Base-by-base conservation (phyloP, 2,329 filamentous ascomycete species). In the Trichothecium sympodiale region DNA sequence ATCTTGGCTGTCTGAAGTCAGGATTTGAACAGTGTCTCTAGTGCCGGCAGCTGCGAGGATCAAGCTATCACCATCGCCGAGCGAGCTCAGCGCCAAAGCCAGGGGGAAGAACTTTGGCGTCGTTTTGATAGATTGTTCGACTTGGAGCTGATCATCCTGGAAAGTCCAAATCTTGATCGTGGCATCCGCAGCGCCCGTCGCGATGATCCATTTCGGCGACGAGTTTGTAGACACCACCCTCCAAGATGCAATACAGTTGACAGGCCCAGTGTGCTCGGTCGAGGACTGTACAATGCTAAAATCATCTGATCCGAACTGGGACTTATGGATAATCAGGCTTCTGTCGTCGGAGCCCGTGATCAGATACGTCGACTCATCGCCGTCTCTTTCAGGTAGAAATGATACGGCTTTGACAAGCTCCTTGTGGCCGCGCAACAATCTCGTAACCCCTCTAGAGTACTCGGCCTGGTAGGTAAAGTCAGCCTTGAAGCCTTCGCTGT, bases 21-120 rank as follows among this genome's bases (percentile, higher is more conserved):
- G 89, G 9, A 96, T 67, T 47, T 95, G 87, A 32, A 98, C 74
- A n/a, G 67, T 72, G 38, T 80, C 80, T 40, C 74, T 80, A 3
- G 91, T 96, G 3, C 91, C 91, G 3, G 81, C 86, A n/a, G 83
- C 77, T 3, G 88, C 89, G 35, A 98, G 67, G 18, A 89, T 62
- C 35, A 81, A 62, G 2, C 69, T 65, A 10, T 69, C 61, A 2
- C 62, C 61, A 23, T 53, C 58, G 34, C 71, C 68, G 2, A 93
- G 65, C 2, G 58, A 56, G 35, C 71, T 74, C 32, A 95, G 55
- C 1, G 87, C 81, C 14, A 94, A 54, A 8, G 83, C 70, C 23
- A 96, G 62, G 2, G 91, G 86, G 45, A 96, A 86, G 58, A 83
- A 93, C 41, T 77, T 80, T 7, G 86, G 87, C 8, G 69, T 71